phyloP scores from a whole-genome alignment of 805 yeast species.

The Saturnispora diversa region DNA sequence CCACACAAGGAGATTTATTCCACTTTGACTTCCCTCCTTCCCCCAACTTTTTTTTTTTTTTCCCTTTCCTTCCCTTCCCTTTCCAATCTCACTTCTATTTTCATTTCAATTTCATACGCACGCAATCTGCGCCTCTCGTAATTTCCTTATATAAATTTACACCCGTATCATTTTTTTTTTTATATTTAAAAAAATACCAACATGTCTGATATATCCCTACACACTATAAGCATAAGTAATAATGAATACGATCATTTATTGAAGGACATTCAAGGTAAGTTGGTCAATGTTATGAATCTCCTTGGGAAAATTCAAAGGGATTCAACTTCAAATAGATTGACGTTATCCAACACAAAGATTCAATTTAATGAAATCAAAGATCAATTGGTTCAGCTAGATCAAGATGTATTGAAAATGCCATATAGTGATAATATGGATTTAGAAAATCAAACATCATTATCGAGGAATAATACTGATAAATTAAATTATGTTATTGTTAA shows the following conservation, averaged over 20 bases:
- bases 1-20: too few relatives aligned
- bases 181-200: neutral
- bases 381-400: neutral
- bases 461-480: neutral
- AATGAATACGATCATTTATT: neutral
- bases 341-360: neutral
- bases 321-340: neutral
- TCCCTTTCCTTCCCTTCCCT: too few relatives aligned
- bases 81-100: too few relatives aligned
- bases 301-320: neutral
- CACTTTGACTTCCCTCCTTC: too few relatives aligned
- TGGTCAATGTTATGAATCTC: neutral
- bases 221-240: neutral
- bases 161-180: neutral
- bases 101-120: too few relatives aligned
- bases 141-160: too few relatives aligned
- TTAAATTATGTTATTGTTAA: neutral
- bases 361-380: neutral
- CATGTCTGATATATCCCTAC: conserved; percentile 1
- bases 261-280: neutral
- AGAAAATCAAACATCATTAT: conserved; percentile 1
- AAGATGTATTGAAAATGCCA: neutral
- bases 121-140: too few relatives aligned
- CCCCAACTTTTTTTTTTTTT: too few relatives aligned
- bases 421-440: conserved; percentile 1